Evolutionary conservation across 2,329 filamentous ascomycete species (phyloP).

Genomic region (Fusarium guadeloupense): DNA sequence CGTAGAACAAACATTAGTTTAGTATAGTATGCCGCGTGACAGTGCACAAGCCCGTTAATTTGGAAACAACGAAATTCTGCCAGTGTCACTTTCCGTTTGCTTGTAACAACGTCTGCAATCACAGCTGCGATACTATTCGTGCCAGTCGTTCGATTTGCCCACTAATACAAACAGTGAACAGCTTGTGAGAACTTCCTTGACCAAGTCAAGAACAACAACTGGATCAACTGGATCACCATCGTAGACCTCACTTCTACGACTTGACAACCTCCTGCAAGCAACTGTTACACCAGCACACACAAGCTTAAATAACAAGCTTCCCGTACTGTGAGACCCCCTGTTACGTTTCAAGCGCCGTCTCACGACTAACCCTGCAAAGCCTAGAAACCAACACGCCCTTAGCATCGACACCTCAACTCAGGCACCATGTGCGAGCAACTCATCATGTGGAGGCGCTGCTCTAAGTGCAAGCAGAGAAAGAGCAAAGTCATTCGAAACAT

Average conservation of each 20-base stretch:
- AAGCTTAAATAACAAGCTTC: no score
- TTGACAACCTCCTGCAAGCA: background rate
- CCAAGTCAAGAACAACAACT: background rate
- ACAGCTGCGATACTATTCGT: background rate
- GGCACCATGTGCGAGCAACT: constrained; percentile 9
- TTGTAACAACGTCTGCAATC: background rate
- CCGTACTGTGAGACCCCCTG: background rate
- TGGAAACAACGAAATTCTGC: background rate
- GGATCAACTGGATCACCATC: background rate
- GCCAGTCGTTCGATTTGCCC: background rate
- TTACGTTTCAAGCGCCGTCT: background rate
- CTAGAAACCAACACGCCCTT: background rate
- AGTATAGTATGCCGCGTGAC: background rate
- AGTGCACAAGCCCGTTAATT: background rate
- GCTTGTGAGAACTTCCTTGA: background rate
- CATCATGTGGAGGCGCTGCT: background rate
- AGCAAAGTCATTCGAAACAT: background rate
- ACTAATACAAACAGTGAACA: background rate
- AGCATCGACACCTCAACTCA: fast-evolving
- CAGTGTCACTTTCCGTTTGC: background rate
- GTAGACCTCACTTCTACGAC: background rate
- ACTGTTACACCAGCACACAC: background rate
- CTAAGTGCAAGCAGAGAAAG: background rate
- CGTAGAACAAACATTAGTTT: background rate
- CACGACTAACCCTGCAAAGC: background rate